Evolutionary conservation across 164 flowering plant genomes (phyloP).

Genomic region (Paratinospora sagittata): DNA sequence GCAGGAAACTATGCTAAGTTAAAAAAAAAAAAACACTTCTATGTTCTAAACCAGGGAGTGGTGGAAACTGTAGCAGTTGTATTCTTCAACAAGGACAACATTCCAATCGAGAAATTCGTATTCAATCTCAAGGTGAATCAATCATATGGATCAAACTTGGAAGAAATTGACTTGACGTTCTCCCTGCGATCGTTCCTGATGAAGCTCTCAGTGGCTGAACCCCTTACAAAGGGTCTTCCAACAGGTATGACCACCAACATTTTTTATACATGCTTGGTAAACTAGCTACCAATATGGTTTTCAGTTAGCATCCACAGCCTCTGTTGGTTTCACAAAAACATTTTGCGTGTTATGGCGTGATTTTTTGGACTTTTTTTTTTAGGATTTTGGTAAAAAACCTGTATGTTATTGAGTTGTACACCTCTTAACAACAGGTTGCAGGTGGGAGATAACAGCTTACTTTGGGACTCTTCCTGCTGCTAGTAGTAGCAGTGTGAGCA

Average conservation of each 20-base stretch:
- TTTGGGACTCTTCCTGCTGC: conserved; percentile 55
- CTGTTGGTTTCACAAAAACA: not conserved
- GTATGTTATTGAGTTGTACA: not conserved
- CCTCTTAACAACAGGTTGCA: conserved; percentile 60
- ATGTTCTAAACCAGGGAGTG: conserved; percentile 41
- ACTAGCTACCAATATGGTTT: not conserved
- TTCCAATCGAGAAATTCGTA: conserved; percentile 70
- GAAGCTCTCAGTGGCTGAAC: conserved; percentile 65
- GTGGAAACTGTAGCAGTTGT: conserved; percentile 79
- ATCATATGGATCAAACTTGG: conserved; percentile 35
- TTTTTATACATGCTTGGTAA: not conserved
- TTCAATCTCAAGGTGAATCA: conserved; percentile 63
- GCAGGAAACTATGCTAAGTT: not conserved
- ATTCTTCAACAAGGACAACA: conserved; percentile 41
- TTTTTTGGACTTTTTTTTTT: no score
- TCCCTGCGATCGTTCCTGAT: conserved; percentile 72
- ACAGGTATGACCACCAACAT: conserved; percentile 39
- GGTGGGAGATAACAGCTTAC: conserved; percentile 85
- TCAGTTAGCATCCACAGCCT: not conserved
- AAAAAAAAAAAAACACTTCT: conserved; percentile 3
- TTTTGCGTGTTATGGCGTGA: not conserved
- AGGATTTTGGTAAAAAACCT: no score
- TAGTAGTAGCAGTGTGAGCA: conserved; percentile 35
- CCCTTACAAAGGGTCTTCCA: conserved; percentile 59
- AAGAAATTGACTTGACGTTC: conserved; percentile 55